Conservation (phyloP, 495 filamentous ascomycete genomes). For the Annulohypoxylon nitens region DNA sequence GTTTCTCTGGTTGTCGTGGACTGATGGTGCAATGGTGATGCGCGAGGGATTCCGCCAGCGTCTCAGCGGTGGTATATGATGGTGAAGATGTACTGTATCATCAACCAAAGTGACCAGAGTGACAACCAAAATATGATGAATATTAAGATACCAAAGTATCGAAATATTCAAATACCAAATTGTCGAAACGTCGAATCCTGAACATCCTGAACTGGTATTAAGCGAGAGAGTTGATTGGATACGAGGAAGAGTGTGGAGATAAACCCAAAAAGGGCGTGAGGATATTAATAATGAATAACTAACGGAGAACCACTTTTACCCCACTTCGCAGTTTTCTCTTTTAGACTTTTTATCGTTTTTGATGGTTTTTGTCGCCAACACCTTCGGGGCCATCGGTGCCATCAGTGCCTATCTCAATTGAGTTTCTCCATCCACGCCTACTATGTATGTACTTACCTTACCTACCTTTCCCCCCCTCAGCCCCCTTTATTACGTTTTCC, state of each 20-base stretch:
- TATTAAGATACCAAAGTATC: background rate
- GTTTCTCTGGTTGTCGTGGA: conserved; percentile 10
- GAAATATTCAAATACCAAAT: background rate
- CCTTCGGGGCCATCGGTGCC: background rate
- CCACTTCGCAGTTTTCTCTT: conserved; percentile 9
- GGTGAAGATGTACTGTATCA: conserved; percentile 29
- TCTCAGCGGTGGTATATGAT: conserved; percentile 12
- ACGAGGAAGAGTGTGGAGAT: conserved; percentile 30
- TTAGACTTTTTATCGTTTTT: conserved; percentile 8
- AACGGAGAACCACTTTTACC: conserved; percentile 2
- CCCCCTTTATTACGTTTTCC: conserved; percentile 48
- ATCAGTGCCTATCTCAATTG: conserved; percentile 29
- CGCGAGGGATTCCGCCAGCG: conserved; percentile 29
- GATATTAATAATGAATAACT: background rate
- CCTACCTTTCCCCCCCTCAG: conserved; percentile 17
- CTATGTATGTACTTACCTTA: background rate
- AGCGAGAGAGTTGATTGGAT: conserved; percentile 43
- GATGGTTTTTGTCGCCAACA: conserved; percentile 3
- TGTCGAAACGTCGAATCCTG: background rate
- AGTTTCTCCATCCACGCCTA: conserved; percentile 30
- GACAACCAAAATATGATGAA: background rate
- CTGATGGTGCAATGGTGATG: conserved; percentile 5
- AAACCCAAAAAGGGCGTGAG: background rate
- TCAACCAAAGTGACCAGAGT: conserved; percentile 2
- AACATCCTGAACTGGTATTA: conserved; percentile 31